Evolutionary conservation across 164 flowering plant genomes (phyloP), one percentile per base, ranked within the genome.

Genomic region (Tetrastigma voinierianum): DNA sequence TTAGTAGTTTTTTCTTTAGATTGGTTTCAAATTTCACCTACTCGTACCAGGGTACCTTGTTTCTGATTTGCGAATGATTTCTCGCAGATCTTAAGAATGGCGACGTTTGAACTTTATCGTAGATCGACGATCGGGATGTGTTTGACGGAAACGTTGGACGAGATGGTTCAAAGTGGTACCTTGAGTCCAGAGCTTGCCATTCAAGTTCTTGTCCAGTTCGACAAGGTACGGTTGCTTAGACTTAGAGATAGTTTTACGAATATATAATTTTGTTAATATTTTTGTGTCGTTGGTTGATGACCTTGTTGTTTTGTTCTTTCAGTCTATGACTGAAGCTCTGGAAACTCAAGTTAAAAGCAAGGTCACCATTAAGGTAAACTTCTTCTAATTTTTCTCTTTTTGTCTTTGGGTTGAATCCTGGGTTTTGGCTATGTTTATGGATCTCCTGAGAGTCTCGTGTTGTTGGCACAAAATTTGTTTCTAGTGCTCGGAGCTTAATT

Each of bases 91-190:
- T 57, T 61, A 62, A 18, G 15, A 64, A 91, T 91, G 98, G 97
- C 98, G 72, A 91, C 97, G 21, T 91, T 94, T 55, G 98, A 94
- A 76, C 77, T 91, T 59, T 94, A 94, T 71, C 66, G 99, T 52
- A 82, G 96, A 70, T 95, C 99, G 47, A 88, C 97, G 66, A 95
- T 95, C 63, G 98, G 98, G 46, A 92, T 90, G 97, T 92, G 98
- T 65, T 74, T 95, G 81, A 95, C 96, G 15, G 98, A 95, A 72
- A 90, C 97, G 12, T 65, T 95, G 69, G 98, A 95, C 62, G 96
- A 95, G 83, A 90, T 95, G 98, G 99, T 95, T 47, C 78, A 81
- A 14, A 86, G 48, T 54, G 94, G 96, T 15, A 77, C 90, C 16
- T 92, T 95, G 55, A 86, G 81, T 63, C 97, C 99, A 1, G 94